A percentile compares a stretch with the other conserved stretches of the same genome.
Conservation (phyloP, 2,329 filamentous ascomycete genomes). For the Paraphoma sp. region DNA sequence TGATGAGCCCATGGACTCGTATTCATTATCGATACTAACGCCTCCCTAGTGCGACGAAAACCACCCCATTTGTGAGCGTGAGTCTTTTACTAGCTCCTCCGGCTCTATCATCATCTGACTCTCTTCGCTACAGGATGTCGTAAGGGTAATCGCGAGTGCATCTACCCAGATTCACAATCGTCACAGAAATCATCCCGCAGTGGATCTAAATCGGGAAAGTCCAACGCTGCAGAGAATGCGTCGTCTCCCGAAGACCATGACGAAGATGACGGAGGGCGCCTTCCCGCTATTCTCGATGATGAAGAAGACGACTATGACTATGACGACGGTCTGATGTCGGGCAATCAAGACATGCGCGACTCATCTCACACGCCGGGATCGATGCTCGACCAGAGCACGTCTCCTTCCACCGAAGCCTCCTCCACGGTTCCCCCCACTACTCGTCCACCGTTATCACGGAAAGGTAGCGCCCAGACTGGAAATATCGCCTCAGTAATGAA, state of each 20-base stretch:
- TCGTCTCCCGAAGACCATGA: constrained; percentile 61
- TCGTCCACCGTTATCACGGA: constrained; percentile 42
- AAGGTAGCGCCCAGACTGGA: constrained; percentile 38
- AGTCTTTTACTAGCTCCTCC: constrained; percentile 36
- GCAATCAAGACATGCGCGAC: constrained; percentile 39
- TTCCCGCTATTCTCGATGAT: constrained; percentile 54
- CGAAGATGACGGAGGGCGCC: constrained; percentile 46
- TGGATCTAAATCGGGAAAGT: constrained; percentile 52
- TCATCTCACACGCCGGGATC: constrained; percentile 49
- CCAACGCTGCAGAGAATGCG: constrained; percentile 54
- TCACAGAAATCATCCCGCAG: constrained; percentile 57
- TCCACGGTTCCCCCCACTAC: constrained; percentile 32
- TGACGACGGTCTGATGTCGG: constrained; percentile 18
- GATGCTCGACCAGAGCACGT: constrained; percentile 56
- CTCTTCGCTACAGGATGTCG: constrained; percentile 69
- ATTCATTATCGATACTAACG: constrained; percentile 14
- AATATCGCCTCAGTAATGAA: constrained; percentile 20
- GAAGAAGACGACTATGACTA: constrained; percentile 51
- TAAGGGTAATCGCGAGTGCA: constrained; percentile 89
- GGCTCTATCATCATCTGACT: constrained; percentile 21
- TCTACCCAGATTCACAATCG: constrained; percentile 77
- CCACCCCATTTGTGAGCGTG: constrained; percentile 82
- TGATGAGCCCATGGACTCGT: constrained; percentile 30
- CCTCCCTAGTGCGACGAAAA: constrained; percentile 80
- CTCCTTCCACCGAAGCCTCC: constrained; percentile 60